A percentile compares a stretch with the other conserved stretches of the same genome.
These are phyloP conservation scores for Mycotypha africana DNA, from an alignment of 371 early-diverging fungal genomes.

Conservation along the genomic window DNA sequence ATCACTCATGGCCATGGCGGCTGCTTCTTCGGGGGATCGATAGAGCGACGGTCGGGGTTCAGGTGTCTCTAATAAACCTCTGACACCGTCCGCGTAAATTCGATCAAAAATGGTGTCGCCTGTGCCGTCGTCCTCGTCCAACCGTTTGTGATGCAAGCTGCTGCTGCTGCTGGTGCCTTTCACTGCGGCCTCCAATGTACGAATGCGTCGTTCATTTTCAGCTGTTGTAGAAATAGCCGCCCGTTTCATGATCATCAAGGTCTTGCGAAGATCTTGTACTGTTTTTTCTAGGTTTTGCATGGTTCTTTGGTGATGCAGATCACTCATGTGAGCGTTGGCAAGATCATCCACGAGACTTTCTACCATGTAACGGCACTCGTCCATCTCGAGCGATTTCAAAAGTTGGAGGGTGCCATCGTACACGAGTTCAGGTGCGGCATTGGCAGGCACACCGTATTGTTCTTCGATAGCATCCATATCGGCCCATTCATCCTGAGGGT, in stretches of 20 bases:
- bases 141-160: not conserved
- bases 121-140: slow-evolving; percentile 20
- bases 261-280: slow-evolving; percentile 65
- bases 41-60: slow-evolving; percentile 17
- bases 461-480: slow-evolving; percentile 55
- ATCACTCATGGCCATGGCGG: slow-evolving; percentile 19
- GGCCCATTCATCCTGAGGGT: slow-evolving; percentile 35
- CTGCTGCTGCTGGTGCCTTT: slow-evolving; percentile 4
- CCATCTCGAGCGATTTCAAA: slow-evolving; percentile 59
- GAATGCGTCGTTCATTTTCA: slow-evolving; percentile 75
- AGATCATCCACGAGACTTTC: slow-evolving; percentile 78
- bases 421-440: slow-evolving; percentile 52
- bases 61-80: slow-evolving; percentile 38
- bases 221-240: slow-evolving; percentile 73
- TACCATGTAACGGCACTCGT: slow-evolving; percentile 66
- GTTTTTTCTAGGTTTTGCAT: slow-evolving; percentile 64
- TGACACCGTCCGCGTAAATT: slow-evolving; percentile 55
- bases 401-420: slow-evolving; percentile 62
- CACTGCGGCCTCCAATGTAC: slow-evolving; percentile 49
- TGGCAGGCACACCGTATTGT: slow-evolving; percentile 47
- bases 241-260: slow-evolving; percentile 76
- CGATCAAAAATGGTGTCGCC: slow-evolving; percentile 57
- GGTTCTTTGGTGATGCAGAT: slow-evolving; percentile 58
- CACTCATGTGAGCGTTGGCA: slow-evolving; percentile 57
- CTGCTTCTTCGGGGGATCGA: slow-evolving; percentile 17